A percentile compares a stretch with the other conserved stretches of the same genome.
phyloP scores from a whole-genome alignment of 1,284 basidiomycete genomes.

The Anthracocystis setariae region DNA sequence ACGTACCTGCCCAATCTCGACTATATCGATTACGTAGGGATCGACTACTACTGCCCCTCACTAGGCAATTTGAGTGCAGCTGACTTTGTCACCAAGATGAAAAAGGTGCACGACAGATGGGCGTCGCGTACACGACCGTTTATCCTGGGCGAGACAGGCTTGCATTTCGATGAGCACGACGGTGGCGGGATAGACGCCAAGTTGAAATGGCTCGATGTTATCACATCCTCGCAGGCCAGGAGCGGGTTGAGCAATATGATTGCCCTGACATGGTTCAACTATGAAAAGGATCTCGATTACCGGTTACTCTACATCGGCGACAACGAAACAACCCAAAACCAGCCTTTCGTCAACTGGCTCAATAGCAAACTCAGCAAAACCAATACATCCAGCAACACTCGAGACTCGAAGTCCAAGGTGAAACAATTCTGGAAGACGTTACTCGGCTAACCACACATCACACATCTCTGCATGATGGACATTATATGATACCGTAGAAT shows the following conservation, averaged over 20 bases:
- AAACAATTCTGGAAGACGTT: slow-evolving; percentile 34
- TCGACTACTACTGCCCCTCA: slow-evolving; percentile 44
- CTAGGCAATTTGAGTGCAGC: slow-evolving; percentile 4
- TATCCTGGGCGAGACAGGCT: slow-evolving; percentile 32
- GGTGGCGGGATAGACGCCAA: slow-evolving; percentile 9
- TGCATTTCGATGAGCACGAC: slow-evolving; percentile 25
- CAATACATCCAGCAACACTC: background rate
- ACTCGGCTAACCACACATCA: slow-evolving; percentile 10
- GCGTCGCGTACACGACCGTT: slow-evolving; percentile 8
- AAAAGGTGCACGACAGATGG: slow-evolving; percentile 28
- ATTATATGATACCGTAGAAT: background rate
- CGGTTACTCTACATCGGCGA: slow-evolving; percentile 10
- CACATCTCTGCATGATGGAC: background rate
- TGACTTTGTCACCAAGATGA: slow-evolving; percentile 37
- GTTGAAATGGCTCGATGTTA: slow-evolving; percentile 19
- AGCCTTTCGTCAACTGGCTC: slow-evolving; percentile 11
- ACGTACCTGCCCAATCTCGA: slow-evolving; percentile 20
- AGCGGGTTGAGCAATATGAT: slow-evolving; percentile 11
- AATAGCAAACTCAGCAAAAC: background rate
- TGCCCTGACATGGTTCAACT: slow-evolving; percentile 39
- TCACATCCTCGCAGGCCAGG: slow-evolving; percentile 16
- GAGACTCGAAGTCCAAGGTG: slow-evolving; percentile 5
- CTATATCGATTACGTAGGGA: slow-evolving; percentile 31
- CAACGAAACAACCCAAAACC: slow-evolving; percentile 3
- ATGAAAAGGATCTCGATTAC: slow-evolving; percentile 42